Base-by-base conservation (phyloP, 257 asterid species). In the Fraxinus cuspidata region DNA sequence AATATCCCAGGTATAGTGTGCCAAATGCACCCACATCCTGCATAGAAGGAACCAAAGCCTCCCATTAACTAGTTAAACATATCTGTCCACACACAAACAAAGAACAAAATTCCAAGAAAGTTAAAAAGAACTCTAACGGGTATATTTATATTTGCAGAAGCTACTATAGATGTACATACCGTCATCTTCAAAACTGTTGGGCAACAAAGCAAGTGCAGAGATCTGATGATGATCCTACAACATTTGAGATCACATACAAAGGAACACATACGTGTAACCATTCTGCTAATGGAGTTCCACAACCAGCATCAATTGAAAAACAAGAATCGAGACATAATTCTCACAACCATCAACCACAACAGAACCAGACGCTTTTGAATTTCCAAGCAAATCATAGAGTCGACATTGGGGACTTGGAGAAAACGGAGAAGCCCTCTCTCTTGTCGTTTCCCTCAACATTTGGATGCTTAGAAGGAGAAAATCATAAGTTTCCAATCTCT, bases 171-270 rank as follows among this genome's bases (percentile, higher is more conserved):
- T 95, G 99, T 68, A 91, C 98, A 1, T 90, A 93, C 77, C 86
- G 96, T 0, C 79, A 19, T 19, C 80, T 82, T 5, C 82, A 82
- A 38, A 87, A 90, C 65, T 93, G 99, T 77, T 89, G 92, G 96
- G 99, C 98, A n/a, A 93, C 92, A 8, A 95, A 91, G 84, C 97
- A 95, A 84, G 97, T 95, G 74, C 99, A 95, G 38, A 90, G 97
- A 84, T 93, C 97, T 10, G 97, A 93, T 74, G 92, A 90, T n/a
- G 98, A 95, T 73, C 91, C 96, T 25, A 79, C 88, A 31, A 9
- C 90, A 32, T 90, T 95, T 37, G 97, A 95, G 38, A 75, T 95
- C 87, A 90, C 94, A 3, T 89, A 91, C 88, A 93, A 85, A 85
- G 99, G 98, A 37, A 47, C 75, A 4, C 98, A 95, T 80, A 72